phyloP scores from a whole-genome alignment of 2,329 filamentous ascomycete species.

The Cladosporium velox region DNA sequence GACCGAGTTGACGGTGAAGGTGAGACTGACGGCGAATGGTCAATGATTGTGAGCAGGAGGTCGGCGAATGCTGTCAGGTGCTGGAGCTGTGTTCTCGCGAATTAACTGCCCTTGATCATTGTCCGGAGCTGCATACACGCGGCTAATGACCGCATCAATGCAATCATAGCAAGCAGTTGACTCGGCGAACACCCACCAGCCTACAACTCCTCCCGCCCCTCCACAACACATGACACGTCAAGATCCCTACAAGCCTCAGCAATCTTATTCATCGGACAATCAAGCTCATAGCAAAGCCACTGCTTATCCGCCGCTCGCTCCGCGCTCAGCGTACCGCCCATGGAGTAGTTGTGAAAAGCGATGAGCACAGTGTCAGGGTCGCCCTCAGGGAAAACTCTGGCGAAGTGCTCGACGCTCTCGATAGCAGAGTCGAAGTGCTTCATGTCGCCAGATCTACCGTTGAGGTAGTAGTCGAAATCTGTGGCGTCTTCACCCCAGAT shows the following conservation, averaged over 20 bases:
- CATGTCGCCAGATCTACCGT: background rate
- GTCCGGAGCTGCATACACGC: background rate
- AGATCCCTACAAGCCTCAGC: background rate
- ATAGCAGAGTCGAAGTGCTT: background rate
- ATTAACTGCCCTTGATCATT: background rate
- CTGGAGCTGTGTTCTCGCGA: background rate
- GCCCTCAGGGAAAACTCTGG: background rate
- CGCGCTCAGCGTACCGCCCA: background rate
- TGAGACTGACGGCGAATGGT: background rate
- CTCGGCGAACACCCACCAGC: background rate
- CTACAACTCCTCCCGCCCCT: background rate
- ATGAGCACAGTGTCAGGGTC: background rate
- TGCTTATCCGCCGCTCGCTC: background rate
- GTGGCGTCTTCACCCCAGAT: background rate
- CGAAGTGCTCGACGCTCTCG: background rate
- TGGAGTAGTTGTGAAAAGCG: background rate
- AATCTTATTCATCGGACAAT: background rate
- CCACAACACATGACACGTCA: background rate
- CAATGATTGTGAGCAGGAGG: background rate
- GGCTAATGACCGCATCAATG: background rate
- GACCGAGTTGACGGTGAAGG: background rate
- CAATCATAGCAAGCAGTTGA: background rate
- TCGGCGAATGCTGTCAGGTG: background rate
- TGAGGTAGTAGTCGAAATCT: background rate
- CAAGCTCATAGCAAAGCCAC: conserved; percentile 2